Percentiles rank a stretch among this genome's conserved stretches.
Conservation (phyloP, 768 basidiomycete species). For the Lentinus tigrinus region DNA sequence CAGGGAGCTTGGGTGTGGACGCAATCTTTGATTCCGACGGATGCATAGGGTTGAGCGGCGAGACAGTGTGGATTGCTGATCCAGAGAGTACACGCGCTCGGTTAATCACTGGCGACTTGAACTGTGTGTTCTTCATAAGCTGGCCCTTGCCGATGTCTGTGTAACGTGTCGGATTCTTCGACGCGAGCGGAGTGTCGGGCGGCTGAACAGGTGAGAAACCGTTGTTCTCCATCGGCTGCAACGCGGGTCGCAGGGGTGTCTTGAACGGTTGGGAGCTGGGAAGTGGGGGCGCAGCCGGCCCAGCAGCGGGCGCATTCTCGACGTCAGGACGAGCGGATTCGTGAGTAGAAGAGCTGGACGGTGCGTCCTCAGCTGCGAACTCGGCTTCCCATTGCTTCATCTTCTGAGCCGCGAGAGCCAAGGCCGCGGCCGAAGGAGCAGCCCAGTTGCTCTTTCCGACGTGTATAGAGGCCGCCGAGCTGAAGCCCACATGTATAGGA, state of each 20-base stretch:
- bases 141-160: constrained; percentile 5
- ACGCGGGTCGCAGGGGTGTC: constrained; percentile 13
- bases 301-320: background rate
- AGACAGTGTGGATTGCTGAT: constrained; percentile 6
- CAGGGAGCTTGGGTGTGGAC: constrained; percentile 9
- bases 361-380: constrained; percentile 7
- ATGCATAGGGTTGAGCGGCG: constrained; percentile 22
- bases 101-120: constrained; percentile 28
- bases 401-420: constrained; percentile 21
- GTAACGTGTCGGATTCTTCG: constrained; percentile 3
- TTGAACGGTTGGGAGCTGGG: background rate
- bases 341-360: background rate
- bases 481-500: constrained; percentile 8
- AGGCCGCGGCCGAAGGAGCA: constrained; percentile 23
- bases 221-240: constrained; percentile 20
- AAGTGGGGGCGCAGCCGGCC: background rate
- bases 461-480: constrained; percentile 3
- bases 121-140: constrained; percentile 22
- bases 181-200: constrained; percentile 17
- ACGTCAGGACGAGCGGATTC: background rate
- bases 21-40: background rate
- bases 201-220: constrained; percentile 6
- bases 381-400: constrained; percentile 27
- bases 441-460: constrained; percentile 19
- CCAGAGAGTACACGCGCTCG: background rate